phyloP scores from a whole-genome alignment of 1,139 yeast species.

The Suhomyces chickasaworum region DNA sequence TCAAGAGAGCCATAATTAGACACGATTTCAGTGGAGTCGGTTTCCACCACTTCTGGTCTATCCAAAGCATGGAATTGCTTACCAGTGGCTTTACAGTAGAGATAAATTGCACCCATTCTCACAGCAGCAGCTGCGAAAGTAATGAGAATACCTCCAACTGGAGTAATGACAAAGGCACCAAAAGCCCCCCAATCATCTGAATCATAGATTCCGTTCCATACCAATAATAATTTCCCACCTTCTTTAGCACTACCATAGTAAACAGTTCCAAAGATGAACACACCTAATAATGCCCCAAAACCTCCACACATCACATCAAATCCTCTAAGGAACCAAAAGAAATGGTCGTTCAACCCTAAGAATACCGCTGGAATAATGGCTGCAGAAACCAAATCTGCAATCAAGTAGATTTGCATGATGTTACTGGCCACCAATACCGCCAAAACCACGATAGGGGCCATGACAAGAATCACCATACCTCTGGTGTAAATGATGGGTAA shows the following conservation, averaged over 20 bases:
- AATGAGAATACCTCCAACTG: slow-evolving; percentile 72
- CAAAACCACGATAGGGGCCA: slow-evolving; percentile 83
- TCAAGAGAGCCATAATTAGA: slow-evolving; percentile 18
- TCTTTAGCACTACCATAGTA: slow-evolving; percentile 70
- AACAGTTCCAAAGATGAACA: slow-evolving; percentile 79
- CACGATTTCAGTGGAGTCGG: slow-evolving; percentile 15
- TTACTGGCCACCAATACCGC: slow-evolving; percentile 80
- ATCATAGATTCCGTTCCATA: slow-evolving; percentile 78
- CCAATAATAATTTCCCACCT: slow-evolving; percentile 74
- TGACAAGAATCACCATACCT: slow-evolving; percentile 68
- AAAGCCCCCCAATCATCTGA: slow-evolving; percentile 89
- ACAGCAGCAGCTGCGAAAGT: slow-evolving; percentile 54
- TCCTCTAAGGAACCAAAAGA: slow-evolving; percentile 72
- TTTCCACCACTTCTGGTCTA: slow-evolving; percentile 34
- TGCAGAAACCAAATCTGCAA: slow-evolving; percentile 87
- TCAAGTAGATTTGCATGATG: slow-evolving; percentile 81
- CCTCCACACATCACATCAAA: slow-evolving; percentile 85
- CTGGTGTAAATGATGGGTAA: slow-evolving; percentile 68
- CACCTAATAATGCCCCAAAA: slow-evolving; percentile 75
- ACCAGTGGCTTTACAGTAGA: slow-evolving; percentile 41
- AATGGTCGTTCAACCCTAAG: slow-evolving; percentile 66
- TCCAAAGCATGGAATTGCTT: slow-evolving; percentile 59
- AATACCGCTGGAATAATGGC: slow-evolving; percentile 85
- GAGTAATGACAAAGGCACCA: slow-evolving; percentile 93
- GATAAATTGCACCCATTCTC: slow-evolving; percentile 46